phyloP scores from a whole-genome alignment of 306 rosid genomes.

The Quercus alba region DNA sequence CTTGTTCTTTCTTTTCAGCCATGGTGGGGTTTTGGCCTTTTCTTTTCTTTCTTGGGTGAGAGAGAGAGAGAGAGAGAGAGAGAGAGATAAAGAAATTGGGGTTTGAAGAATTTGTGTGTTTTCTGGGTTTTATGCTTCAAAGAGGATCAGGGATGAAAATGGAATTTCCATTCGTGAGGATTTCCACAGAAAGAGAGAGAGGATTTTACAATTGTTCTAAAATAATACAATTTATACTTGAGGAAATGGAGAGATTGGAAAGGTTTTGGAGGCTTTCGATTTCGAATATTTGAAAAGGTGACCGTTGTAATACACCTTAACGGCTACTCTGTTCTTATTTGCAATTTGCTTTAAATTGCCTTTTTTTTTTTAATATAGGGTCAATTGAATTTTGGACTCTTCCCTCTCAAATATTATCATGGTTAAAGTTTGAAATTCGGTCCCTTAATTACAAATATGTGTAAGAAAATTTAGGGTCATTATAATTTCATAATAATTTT shows the following conservation, averaged over 20 bases:
- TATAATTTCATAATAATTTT: too few species aligned
- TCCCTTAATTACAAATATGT: too few species aligned
- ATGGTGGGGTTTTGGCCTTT: conserved; percentile 10
- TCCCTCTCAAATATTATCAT: too few species aligned
- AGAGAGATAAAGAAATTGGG: too few species aligned
- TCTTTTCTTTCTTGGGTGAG: neutral
- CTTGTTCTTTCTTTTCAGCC: conserved; percentile 31
- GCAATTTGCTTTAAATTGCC: neutral
- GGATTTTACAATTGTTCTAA: neutral
- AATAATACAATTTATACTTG: neutral
- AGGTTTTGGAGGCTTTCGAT: neutral
- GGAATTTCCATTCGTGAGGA: neutral
- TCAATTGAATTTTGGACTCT: too few species aligned
- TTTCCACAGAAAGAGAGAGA: neutral
- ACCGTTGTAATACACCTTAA: conserved; percentile 15
- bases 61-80: neutral
- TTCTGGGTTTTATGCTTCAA: neutral
- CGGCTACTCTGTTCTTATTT: neutral
- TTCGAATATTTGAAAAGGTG: conserved; percentile 26
- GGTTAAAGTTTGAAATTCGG: too few species aligned
- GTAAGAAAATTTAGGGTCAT: too few species aligned
- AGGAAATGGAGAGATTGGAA: neutral
- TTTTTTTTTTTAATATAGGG: neutral
- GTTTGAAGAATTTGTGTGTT: neutral
- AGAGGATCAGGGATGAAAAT: too few species aligned